phyloP scores from a whole-genome alignment of 1,284 basidiomycete species.

The Erythrobasidium hasegawianum region DNA sequence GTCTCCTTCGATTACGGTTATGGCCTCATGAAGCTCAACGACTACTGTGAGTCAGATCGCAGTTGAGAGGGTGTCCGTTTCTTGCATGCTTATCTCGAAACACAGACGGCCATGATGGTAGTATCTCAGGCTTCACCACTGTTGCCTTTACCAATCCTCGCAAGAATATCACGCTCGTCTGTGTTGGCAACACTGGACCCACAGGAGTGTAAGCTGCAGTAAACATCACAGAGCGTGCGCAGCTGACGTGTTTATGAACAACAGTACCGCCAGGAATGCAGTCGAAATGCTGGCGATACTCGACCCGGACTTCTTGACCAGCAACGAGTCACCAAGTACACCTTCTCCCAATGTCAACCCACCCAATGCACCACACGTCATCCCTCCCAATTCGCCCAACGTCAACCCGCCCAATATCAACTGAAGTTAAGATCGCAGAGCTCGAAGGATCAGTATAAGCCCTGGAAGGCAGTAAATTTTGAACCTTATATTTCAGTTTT shows the following conservation, averaged over 20 bases:
- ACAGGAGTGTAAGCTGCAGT: background rate
- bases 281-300: conserved; percentile 1
- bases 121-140: background rate
- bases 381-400: background rate
- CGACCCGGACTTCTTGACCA: background rate
- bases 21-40: conserved; percentile 2
- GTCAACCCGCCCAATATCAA: background rate
- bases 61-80: background rate
- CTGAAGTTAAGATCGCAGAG: no score
- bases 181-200: background rate
- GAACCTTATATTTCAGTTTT: no score
- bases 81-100: background rate
- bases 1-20: conserved; percentile 1
- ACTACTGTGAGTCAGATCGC: background rate
- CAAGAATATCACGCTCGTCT: background rate
- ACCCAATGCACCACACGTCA: background rate
- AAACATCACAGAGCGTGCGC: no score
- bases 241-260: no score
- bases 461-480: no score
- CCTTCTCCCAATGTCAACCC: background rate
- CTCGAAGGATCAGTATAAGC: no score
- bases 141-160: background rate
- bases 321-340: background rate
- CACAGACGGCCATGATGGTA: background rate
- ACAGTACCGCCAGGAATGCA: background rate